phyloP scores from a whole-genome alignment of 2,329 filamentous ascomycete genomes.

The Aspergillus fructus region DNA sequence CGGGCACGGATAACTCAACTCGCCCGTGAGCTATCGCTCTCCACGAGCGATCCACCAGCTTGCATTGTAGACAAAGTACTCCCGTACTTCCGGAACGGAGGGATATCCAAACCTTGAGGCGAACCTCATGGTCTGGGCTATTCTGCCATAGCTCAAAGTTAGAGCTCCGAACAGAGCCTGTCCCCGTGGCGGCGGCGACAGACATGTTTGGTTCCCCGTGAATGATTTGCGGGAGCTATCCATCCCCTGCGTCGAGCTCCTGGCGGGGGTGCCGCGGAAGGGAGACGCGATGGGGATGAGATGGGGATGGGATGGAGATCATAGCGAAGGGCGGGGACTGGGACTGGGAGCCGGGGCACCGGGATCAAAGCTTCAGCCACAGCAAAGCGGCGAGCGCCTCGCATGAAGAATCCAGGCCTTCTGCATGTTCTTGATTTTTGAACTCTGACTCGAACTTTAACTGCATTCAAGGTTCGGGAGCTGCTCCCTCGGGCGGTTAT shows the following conservation, averaged over 20 bases:
- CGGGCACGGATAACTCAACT: too few species aligned
- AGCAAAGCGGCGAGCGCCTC: not conserved
- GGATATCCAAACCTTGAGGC: too few species aligned
- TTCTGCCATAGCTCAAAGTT: too few species aligned
- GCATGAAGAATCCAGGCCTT: not conserved
- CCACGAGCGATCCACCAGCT: too few species aligned
- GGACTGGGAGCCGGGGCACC: too few species aligned
- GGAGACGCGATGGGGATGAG: not conserved
- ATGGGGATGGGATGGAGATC: not conserved
- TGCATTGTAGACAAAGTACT: too few species aligned
- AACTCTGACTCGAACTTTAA: not conserved
- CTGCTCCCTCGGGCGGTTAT: not conserved
- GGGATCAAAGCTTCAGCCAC: slow-evolving; percentile 1
- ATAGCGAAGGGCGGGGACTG: not conserved
- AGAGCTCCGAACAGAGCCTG: too few species aligned
- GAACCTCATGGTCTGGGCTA: too few species aligned
- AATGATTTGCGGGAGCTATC: not conserved
- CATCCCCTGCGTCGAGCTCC: not conserved
- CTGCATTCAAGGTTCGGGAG: not conserved
- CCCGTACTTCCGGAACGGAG: too few species aligned
- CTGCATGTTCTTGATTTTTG: not conserved
- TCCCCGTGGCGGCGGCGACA: too few species aligned
- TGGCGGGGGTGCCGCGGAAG: not conserved
- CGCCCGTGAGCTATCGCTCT: too few species aligned
- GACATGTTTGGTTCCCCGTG: too few species aligned